Evolutionary conservation across 495 filamentous ascomycete genomes (phyloP).

Genomic region (Massariosphaeria phaeospora): DNA sequence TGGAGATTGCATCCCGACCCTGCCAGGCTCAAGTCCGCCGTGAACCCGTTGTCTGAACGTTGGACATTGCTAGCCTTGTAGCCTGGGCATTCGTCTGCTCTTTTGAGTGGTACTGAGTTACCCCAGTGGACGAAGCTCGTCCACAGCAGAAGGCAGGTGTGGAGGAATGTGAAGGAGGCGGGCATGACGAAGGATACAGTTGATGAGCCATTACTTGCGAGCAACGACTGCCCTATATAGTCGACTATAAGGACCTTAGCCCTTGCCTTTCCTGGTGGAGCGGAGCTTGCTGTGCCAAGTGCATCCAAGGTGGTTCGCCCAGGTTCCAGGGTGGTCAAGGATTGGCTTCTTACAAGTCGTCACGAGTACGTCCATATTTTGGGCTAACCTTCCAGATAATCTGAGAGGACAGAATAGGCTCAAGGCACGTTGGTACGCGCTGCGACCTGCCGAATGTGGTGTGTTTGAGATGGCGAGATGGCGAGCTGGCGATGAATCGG

Average conservation of each 20-base stretch:
- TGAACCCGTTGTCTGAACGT: slow-evolving; percentile 12
- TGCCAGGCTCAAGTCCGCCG: slow-evolving; percentile 29
- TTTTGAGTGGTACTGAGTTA: neutral
- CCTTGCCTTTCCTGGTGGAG: slow-evolving; percentile 17
- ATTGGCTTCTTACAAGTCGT: slow-evolving; percentile 21
- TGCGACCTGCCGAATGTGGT: slow-evolving; percentile 13
- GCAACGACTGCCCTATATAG: slow-evolving; percentile 27
- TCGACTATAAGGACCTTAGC: slow-evolving; percentile 23
- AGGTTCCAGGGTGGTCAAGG: slow-evolving; percentile 4
- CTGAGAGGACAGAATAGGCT: neutral
- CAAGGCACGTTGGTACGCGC: neutral
- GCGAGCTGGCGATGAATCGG: neutral
- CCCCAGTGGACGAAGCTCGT: slow-evolving; percentile 4
- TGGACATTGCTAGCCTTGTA: slow-evolving; percentile 23
- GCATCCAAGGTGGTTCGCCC: slow-evolving; percentile 6
- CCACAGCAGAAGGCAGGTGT: slow-evolving; percentile 11
- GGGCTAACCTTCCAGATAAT: slow-evolving; percentile 7
- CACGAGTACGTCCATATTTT: slow-evolving; percentile 22
- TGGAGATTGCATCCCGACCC: slow-evolving; percentile 30
- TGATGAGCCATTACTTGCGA: slow-evolving; percentile 12
- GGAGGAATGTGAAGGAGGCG: slow-evolving; percentile 12
- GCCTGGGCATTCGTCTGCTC: slow-evolving; percentile 14
- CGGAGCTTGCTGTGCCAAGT: slow-evolving; percentile 7
- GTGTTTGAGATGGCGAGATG: slow-evolving; percentile 7
- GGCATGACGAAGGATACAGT: slow-evolving; percentile 18